Percentiles rank a stretch among this genome's conserved stretches.
Conservation (phyloP, 1,139 yeast genomes). For the Saccharomyces hybrid region DNA sequence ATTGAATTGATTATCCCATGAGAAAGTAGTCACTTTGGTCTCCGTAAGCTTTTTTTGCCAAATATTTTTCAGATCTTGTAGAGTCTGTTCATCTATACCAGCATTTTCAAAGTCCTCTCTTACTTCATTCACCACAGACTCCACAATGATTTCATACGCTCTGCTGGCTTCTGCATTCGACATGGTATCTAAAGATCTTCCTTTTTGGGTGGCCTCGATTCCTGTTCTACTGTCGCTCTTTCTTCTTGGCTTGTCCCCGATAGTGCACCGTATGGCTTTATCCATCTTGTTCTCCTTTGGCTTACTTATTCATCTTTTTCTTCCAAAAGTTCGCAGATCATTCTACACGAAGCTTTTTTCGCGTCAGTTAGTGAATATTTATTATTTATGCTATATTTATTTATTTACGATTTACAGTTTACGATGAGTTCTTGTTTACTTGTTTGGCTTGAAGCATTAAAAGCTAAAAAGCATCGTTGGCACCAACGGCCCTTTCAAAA, state of each 20-base stretch:
- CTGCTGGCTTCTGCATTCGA: slow-evolving; percentile 37
- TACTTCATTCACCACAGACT: slow-evolving; percentile 84
- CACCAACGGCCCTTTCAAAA: neutral
- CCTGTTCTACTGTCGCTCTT: neutral
- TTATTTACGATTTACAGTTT: neutral
- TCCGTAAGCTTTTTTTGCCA: slow-evolving; percentile 81
- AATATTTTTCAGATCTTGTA: slow-evolving; percentile 66
- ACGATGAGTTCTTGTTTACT: neutral
- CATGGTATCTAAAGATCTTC: slow-evolving; percentile 12
- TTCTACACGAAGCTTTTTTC: neutral
- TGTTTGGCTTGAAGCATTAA: neutral
- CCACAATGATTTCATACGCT: slow-evolving; percentile 74
- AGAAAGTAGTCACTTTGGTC: slow-evolving; percentile 64
- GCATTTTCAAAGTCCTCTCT: slow-evolving; percentile 92
- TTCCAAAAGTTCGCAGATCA: neutral
- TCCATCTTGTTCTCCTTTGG: neutral
- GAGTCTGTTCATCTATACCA: slow-evolving; percentile 87
- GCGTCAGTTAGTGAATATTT: neutral
- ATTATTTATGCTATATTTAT: neutral
- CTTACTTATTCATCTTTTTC: neutral
- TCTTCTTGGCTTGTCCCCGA: neutral
- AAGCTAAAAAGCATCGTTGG: neutral
- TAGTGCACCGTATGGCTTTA: neutral
- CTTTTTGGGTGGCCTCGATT: neutral
- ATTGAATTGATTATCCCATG: slow-evolving; percentile 51